Evolutionary conservation across 345 rosid genomes (phyloP).

Genomic region (Aethionema arabicum): DNA sequence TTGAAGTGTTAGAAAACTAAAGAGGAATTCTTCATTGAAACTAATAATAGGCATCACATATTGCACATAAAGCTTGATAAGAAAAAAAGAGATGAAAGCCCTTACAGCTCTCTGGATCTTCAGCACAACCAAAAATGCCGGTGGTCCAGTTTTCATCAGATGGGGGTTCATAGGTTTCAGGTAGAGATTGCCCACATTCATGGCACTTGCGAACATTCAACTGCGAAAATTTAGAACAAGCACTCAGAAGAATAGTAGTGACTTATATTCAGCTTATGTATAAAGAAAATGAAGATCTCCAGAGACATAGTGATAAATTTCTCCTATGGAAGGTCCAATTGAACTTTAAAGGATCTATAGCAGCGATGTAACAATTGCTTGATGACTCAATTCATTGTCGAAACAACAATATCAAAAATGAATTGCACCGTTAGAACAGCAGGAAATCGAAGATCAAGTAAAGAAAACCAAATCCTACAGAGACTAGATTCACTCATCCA

Average conservation of each 20-base stretch:
- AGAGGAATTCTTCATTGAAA: not conserved
- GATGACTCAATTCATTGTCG: conserved; percentile 7
- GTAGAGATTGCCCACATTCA: conserved; percentile 81
- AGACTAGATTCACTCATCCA: conserved; percentile 18
- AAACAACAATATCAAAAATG: not conserved
- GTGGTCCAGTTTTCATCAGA: conserved; percentile 94
- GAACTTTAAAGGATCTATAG: not conserved
- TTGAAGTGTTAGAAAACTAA: conserved; percentile 6
- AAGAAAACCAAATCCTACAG: conserved; percentile 1
- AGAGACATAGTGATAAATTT: not conserved
- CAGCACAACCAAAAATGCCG: conserved; percentile 64
- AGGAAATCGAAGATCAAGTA: conserved; percentile 5
- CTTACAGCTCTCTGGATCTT: conserved; percentile 82
- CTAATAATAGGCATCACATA: too few species aligned
- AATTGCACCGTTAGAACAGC: not conserved
- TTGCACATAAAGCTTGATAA: not conserved
- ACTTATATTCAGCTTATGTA: conserved; percentile 6
- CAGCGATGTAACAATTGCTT: not conserved
- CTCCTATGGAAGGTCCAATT: not conserved
- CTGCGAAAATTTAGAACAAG: conserved; percentile 35
- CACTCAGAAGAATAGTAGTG: not conserved
- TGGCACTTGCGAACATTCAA: conserved; percentile 55
- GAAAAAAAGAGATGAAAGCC: not conserved
- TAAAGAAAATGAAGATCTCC: not conserved
- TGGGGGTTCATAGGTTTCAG: conserved; percentile 84